Evolutionary conservation across 176 grass and related monocot genomes (phyloP), one percentile per base, ranked within the genome.

Genomic region (Phoenix dactylifera): DNA sequence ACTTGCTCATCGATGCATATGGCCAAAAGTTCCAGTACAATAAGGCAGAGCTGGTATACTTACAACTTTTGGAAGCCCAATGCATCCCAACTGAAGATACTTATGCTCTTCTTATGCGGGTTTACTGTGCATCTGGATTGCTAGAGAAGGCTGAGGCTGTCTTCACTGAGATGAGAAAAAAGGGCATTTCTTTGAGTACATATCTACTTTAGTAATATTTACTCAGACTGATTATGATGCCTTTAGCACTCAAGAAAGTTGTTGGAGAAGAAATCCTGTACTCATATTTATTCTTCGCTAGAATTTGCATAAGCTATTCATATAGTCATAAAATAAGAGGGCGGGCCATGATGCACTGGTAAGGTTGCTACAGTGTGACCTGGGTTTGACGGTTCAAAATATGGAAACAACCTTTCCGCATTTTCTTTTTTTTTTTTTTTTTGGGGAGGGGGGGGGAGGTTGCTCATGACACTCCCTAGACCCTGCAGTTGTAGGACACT

Each of bases 11-110:
- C 24, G 89, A 95, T 66, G 69, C 86, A 1, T 89, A 86, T 26
- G 77, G 86, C 52, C 74, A 78, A 51, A 82, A 59, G 60, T 79
- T 66, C 48, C 67, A 76, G 7, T 67, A 84, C 70, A 73, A 48
- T 68, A 90, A 90, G 54, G 80, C 77, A 51, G 86, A 95, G 60
- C 76, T 72, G 1, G 50, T 87, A 52, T 95, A 95, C 74, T 68
- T 75, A 51, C 50, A 74, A 17, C 77, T 95, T 26, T 66, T 87
- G 51, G 91, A 95, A 56, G 80, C 80, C 67, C 74, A 18, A 1
- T 95, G 91, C 24, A 80, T 95, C 60, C 86, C 91, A 22, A 95
- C 91, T 22, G 91, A 95, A 68, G 91, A 95, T 56, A 90, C 91
- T 16, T 95, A 85, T 24, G 86, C 91, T 50, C 86, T 95, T 68